Base-by-base conservation (phyloP, 768 basidiomycete genomes). In the Boletus bicolor region DNA sequence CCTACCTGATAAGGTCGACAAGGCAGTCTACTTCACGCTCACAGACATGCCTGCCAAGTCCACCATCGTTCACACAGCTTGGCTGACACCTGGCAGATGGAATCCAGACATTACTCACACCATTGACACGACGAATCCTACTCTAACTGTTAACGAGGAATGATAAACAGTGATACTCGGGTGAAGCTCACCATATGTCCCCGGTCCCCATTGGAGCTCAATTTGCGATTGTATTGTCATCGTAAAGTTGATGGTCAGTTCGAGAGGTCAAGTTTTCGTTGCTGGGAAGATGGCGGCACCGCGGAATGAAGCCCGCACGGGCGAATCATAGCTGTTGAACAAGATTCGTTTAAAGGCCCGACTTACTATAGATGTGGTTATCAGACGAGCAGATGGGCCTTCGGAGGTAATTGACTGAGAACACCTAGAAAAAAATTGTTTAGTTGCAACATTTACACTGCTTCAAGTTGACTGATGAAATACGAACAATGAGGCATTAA, bases 401-500 rank as follows among this genome's bases (percentile, higher is more conserved):
- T 30, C 28, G 28, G 28, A 7, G 7, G 28, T 6, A 30, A 30
- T 41, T 11, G 28, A 28, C 36, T 56, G 47, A 44, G 42, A 58
- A 48, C 41, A 28, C 44, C 6, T 34, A 30, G 14, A 28, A 15
- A 28, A 26, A 26, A 38, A 53, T 14, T 4, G 21, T 4, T 54
- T 26, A 34, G 12, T 12, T 45, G 15, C 38, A 37, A n/a, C 10
- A 38, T 28, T 26, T 26, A 14, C n/a, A 47, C 30, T 35, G 47
- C 53, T 49, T 47, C 41, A 14, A 26, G 26, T 49, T 34, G 50
- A 28, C 44, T 19, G 17, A 32, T 51, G 45, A 41, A 38, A 49
- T 60, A 54, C 44, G 15, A 44, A 64, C 38, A 32, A 51, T 42
- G 46, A 57, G 44, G 51, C 28, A 53, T 56, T 41, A 55, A 46